Percentiles rank a stretch among this genome's conserved stretches.
These are phyloP conservation scores for Gamsiella multidivaricata DNA, from an alignment of 192 early-diverging fungal genomes.

Conservation along the genomic window DNA sequence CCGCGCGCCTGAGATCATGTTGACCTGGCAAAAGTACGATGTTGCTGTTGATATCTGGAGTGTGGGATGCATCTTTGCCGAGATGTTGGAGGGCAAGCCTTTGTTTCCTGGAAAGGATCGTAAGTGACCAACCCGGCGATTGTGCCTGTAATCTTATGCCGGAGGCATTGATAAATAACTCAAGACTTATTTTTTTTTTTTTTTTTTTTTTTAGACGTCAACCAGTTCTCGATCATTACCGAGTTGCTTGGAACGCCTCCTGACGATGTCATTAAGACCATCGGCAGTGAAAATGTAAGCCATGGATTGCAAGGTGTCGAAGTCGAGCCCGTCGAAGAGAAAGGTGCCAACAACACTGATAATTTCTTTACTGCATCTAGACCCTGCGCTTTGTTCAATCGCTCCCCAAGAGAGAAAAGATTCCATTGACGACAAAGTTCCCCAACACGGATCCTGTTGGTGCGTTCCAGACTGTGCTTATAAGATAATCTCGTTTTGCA, in stretches of 20 bases:
- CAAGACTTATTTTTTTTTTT: neutral
- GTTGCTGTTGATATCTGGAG: slow-evolving; percentile 97
- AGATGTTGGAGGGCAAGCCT: slow-evolving; percentile 96
- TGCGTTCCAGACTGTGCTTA: slow-evolving; percentile 22
- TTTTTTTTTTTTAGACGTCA: slow-evolving; percentile 68
- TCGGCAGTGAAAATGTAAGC: slow-evolving; percentile 88
- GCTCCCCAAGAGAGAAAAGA: slow-evolving; percentile 80
- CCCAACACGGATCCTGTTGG: slow-evolving; percentile 76
- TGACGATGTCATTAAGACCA: slow-evolving; percentile 91
- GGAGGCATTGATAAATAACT: neutral
- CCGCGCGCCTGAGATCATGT: slow-evolving; percentile 98
- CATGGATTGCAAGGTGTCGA: too few species aligned
- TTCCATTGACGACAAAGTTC: slow-evolving; percentile 87
- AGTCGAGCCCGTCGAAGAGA: too few species aligned
- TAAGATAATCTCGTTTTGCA: neutral
- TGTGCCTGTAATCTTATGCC: slow-evolving; percentile 16
- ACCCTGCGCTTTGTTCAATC: slow-evolving; percentile 92
- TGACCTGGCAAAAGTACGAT: slow-evolving; percentile 97
- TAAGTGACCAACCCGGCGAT: too few species aligned
- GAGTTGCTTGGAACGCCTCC: slow-evolving; percentile 92
- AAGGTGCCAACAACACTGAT: too few species aligned
- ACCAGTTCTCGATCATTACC: slow-evolving; percentile 97
- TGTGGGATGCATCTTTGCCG: slow-evolving; percentile 93
- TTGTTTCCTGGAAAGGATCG: slow-evolving; percentile 96
- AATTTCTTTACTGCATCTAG: too few species aligned